phyloP scores from a whole-genome alignment of 805 yeast genomes.

The Ogataea dorogensis region DNA sequence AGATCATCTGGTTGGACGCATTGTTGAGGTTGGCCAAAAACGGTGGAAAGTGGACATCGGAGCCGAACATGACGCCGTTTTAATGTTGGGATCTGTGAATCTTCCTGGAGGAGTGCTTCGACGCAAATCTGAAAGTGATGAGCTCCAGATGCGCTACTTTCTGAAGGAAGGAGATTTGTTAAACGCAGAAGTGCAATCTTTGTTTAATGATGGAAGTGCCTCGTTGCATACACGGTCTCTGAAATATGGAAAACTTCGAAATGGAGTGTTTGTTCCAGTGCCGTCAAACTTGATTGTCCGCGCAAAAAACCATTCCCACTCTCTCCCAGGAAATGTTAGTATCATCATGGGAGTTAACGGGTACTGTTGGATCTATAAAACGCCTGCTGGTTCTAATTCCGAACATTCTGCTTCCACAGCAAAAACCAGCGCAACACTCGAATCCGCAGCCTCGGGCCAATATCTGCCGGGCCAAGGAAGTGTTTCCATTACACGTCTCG shows the following conservation, averaged over 20 bases:
- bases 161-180: constrained; percentile 93
- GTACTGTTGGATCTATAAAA: constrained; percentile 84
- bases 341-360: constrained; percentile 94
- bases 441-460: constrained; percentile 28
- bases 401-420: constrained; percentile 24
- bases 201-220: constrained; percentile 88
- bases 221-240: constrained; percentile 93
- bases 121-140: constrained; percentile 93
- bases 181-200: constrained; percentile 92
- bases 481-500: constrained; percentile 77
- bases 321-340: constrained; percentile 91
- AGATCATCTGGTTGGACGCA: constrained; percentile 91
- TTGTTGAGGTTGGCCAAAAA: constrained; percentile 89
- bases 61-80: constrained; percentile 85
- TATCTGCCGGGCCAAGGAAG: constrained; percentile 59
- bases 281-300: constrained; percentile 82
- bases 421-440: constrained; percentile 40
- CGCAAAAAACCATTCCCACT: constrained; percentile 83
- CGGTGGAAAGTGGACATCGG: constrained; percentile 98
- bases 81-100: constrained; percentile 93
- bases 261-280: constrained; percentile 79
- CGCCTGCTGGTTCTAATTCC: constrained; percentile 33
- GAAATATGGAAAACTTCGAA: constrained; percentile 91
- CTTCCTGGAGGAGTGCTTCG: constrained; percentile 96
- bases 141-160: constrained; percentile 90